phyloP scores from a whole-genome alignment of 2,329 filamentous ascomycete species.

The Cephalotrichum gorgonifer region DNA sequence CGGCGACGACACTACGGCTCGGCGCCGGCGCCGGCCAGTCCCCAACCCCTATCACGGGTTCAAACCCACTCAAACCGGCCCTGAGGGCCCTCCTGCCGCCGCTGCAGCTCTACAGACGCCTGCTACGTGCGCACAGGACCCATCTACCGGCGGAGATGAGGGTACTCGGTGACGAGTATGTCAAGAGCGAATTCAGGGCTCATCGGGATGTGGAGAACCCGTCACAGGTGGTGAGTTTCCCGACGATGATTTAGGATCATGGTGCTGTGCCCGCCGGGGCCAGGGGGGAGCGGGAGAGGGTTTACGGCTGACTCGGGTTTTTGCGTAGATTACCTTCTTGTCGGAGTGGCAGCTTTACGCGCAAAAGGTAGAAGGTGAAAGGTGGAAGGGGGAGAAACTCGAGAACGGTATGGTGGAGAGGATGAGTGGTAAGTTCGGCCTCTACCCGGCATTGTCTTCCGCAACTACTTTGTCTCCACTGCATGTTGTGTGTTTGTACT shows the following conservation, averaged over 20 bases:
- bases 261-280: neutral
- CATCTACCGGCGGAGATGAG: conserved; percentile 65
- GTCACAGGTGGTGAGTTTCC: conserved; percentile 63
- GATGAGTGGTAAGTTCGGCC: conserved; percentile 44
- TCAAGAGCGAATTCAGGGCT: conserved; percentile 84
- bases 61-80: conserved; percentile 21
- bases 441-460: neutral
- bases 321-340: conserved; percentile 76
- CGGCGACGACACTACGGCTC: conserved; percentile 21
- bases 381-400: conserved; percentile 56
- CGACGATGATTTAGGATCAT: neutral
- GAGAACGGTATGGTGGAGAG: conserved; percentile 17
- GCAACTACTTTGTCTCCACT: conserved; percentile 1
- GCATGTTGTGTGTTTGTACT: conserved; percentile 7
- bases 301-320: neutral
- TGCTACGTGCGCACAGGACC: conserved; percentile 78
- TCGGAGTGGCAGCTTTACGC: conserved; percentile 96
- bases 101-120: conserved; percentile 77
- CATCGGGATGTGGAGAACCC: conserved; percentile 83
- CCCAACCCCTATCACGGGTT: neutral
- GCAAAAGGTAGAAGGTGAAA: conserved; percentile 79
- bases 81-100: conserved; percentile 69
- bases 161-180: conserved; percentile 79
- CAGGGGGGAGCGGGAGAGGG: neutral
- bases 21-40: too few relatives aligned